Conservation (phyloP, 164 flowering plant genomes). For the Chloranthus sessilifolius region DNA sequence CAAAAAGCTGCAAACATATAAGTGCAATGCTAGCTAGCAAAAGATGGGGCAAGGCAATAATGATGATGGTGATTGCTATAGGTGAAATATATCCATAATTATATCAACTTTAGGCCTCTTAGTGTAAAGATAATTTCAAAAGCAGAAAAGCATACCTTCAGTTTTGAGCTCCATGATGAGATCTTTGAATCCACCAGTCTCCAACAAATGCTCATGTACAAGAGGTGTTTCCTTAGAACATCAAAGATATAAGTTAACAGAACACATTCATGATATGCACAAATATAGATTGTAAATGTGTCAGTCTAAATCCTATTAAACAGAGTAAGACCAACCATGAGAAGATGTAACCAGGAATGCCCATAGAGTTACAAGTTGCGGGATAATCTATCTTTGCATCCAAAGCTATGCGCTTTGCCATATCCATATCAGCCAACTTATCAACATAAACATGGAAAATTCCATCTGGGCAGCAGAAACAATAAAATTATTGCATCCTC, state of each 20-base stretch:
- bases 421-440: slow-evolving; percentile 67
- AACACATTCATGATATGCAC: too few species aligned
- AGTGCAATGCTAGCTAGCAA: too few species aligned
- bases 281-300: not conserved
- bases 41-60: too few species aligned
- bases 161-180: slow-evolving; percentile 47
- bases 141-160: slow-evolving; percentile 47
- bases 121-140: too few species aligned
- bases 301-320: too few species aligned
- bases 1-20: too few species aligned
- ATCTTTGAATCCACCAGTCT: slow-evolving; percentile 48
- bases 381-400: slow-evolving; percentile 98
- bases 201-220: slow-evolving; percentile 71
- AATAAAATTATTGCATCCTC: too few species aligned
- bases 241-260: too few species aligned
- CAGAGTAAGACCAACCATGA: not conserved
- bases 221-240: slow-evolving; percentile 88
- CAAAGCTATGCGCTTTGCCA: slow-evolving; percentile 72
- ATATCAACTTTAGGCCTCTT: too few species aligned
- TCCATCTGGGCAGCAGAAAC: slow-evolving; percentile 65
- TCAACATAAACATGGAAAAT: slow-evolving; percentile 96
- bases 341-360: slow-evolving; percentile 19
- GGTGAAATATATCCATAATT: too few species aligned
- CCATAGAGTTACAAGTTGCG: slow-evolving; percentile 98
- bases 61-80: too few species aligned